These are phyloP conservation scores for Podosphaera fusca DNA, from an alignment of 2,329 filamentous ascomycete genomes.

Conservation along the genomic window DNA sequence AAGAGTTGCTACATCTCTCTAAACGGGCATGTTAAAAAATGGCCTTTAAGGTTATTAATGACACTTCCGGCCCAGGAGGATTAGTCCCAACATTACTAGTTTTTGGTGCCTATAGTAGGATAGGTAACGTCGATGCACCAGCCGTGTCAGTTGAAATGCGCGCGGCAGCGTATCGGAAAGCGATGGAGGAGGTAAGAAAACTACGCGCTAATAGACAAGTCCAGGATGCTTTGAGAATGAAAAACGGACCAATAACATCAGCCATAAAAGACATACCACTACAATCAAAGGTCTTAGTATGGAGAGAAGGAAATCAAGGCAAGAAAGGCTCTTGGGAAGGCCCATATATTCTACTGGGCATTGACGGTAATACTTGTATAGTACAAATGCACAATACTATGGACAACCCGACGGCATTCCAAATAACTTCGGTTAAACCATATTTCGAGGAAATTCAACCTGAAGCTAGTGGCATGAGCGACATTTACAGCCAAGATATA, in stretches of 20 bases:
- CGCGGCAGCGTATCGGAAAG: neutral
- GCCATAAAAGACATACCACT: too few species aligned
- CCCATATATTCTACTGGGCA: too few species aligned
- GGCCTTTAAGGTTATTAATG: neutral
- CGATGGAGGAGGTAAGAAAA: neutral
- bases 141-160: neutral
- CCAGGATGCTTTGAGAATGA: neutral
- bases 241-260: neutral
- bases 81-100: neutral
- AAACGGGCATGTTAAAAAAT: neutral
- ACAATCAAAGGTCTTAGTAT: too few species aligned
- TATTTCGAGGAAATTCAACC: too few species aligned
- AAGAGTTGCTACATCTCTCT: neutral
- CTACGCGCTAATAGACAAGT: neutral
- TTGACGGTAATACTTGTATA: too few species aligned
- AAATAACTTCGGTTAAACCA: too few species aligned
- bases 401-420: too few species aligned
- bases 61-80: neutral
- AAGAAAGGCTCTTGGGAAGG: too few species aligned
- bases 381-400: too few species aligned
- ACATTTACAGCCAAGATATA: too few species aligned
- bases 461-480: too few species aligned
- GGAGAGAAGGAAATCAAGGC: too few species aligned
- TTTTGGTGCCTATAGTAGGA: neutral
- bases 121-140: neutral